Base-by-base conservation (phyloP, 23 red algal genomes). In the Agarophyton chilense region DNA sequence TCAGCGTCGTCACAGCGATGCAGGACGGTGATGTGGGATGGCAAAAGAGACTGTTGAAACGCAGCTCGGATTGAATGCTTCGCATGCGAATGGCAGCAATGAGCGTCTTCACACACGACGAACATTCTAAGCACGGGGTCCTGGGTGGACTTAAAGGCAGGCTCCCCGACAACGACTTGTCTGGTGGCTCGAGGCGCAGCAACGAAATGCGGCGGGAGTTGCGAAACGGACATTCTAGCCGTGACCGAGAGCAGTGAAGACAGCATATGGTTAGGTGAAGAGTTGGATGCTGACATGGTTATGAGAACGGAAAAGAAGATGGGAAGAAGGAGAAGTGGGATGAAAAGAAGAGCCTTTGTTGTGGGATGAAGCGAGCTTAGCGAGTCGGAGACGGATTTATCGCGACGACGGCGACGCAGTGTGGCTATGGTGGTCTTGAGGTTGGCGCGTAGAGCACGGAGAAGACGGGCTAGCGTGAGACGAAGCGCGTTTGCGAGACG, bases 391-490 rank as follows among this genome's bases (percentile, higher is more conserved):
- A 85, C 42, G 40, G 81, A 68, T 34, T 72, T 67, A 40, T 85
- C 45, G 19, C 61, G 61, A 17, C 62, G 57, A 51, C 51, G 57
- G 19, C 64, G 58, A 43, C 81, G 81, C n/a, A 85, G 81, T 22
- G 81, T 51, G 7, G 81, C 52, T 13, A 85, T 51, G 64, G 81
- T 31, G 60, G 58, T 52, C 57, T 68, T 63, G 16, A 85, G 60
- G 28, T 85, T 67, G 38, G 81, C 81, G 45, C 52, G 58, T 22
- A 85, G 36, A 10, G 46, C 81, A n/a, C 81, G 81, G 25, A 63
- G 62, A 61, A 85, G 81, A 42, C 81, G 81, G 34, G 81, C 81
- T 16, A 67, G 58, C 25, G 40, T 34, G n/a, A 85, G 64, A 43
- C 81, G 81, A 4, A 72, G 39, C 19, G 52, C 45, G 58, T 71